These are phyloP conservation scores for Termitomyces heimii DNA, from an alignment of 768 basidiomycete species.

Conservation along the genomic window DNA sequence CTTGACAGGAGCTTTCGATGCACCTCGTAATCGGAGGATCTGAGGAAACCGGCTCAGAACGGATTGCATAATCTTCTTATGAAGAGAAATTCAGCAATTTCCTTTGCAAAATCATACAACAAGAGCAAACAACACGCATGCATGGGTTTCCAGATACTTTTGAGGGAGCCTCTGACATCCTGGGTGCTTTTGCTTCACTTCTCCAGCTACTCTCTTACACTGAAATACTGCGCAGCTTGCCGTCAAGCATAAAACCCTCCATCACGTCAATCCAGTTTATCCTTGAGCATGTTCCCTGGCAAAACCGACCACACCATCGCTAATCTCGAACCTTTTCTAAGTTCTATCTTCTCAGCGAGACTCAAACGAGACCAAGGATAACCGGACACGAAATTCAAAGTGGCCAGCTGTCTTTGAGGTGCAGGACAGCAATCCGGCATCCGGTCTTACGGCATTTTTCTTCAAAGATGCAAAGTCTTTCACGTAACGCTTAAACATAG, in stretches of 20 bases:
- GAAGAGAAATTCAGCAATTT: background rate
- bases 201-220: background rate
- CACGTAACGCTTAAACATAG: background rate
- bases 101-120: background rate
- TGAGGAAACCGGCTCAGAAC: constrained; percentile 8
- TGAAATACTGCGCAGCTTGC: background rate
- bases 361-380: constrained; percentile 1
- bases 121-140: constrained; percentile 2
- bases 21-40: constrained; percentile 8
- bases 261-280: background rate
- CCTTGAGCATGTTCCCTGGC: background rate
- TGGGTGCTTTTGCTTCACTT: constrained; percentile 4
- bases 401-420: too few species aligned
- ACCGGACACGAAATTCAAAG: too few species aligned
- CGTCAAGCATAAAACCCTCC: background rate
- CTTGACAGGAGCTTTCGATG: background rate
- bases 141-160: too few species aligned
- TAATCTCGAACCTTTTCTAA: constrained; percentile 1
- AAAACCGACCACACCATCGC: constrained; percentile 5
- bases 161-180: too few species aligned
- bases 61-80: constrained; percentile 6
- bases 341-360: constrained; percentile 4
- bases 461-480: background rate
- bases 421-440: background rate
- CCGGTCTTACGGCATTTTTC: too few species aligned